Evolutionary conservation across 768 basidiomycete species (phyloP), one percentile per base, ranked within the genome.

Genomic region (Kwoniella botswanensis): DNA sequence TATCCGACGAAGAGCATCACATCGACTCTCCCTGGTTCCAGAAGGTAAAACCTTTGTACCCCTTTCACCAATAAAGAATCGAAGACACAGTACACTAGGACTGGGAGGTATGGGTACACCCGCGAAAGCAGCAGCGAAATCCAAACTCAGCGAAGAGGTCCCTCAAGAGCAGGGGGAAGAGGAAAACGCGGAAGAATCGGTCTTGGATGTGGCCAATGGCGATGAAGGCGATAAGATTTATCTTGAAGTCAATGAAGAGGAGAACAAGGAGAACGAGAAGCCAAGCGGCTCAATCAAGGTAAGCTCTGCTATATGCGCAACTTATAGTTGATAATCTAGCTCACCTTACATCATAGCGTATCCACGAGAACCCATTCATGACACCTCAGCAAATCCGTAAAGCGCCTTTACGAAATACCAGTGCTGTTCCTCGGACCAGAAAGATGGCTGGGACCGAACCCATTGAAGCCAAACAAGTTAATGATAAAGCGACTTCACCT

Each of bases 191-290:
- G 70, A 76, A 26, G 73, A 72, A 18, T 59, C 35, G 0, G 46
- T 72, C 26, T 62, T 79, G 12, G 77, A 77, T 46, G 67, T 77
- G 22, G 73, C 72, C 5, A 60, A 79, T 15, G 72, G 71, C 15
- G 81, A 77, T 59, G 76, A 77, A 53, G 79, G 79, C 12, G 79
- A 82, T 61, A 64, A 72, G 46, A 73, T 78, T 9, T 79, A 82
- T 59, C 65, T 81, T 11, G 82, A 81, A 68, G 66, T 66, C 9
- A 66, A 59, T 11, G 72, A 74, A 22, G 75, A 77, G 18, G 75
- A 79, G 22, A 58, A 52, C 13, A n/a, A 61, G 11, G 65, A 68
- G n/a, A 69, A 57, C 60, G 68, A 29, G 29, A 21, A 55, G 13
- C 21, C 55, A 6, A 41, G 22, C 35, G 29, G 52, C 22, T 4